Base-by-base conservation (phyloP, 768 basidiomycete genomes). In the Gloeophyllum trabeum region DNA sequence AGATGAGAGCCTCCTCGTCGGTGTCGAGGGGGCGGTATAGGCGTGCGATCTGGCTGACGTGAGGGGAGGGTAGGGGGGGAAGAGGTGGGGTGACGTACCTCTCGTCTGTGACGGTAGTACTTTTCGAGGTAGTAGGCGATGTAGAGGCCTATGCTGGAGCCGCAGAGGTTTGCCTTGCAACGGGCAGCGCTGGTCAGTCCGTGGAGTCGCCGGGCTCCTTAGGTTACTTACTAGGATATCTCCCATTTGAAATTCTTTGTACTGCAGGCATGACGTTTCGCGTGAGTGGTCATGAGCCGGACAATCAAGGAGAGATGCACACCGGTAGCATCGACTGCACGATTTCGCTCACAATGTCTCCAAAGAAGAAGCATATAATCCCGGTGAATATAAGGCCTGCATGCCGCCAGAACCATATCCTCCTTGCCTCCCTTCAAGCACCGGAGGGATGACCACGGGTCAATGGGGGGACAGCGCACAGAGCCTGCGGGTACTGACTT, bases 401-500 rank as follows among this genome's bases (percentile, higher is more conserved):
- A 55, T 81, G 71, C 22, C 87, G 73, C 88, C 88, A 91, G 50
- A 87, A 81, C 87, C 89, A 91, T 59, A 90, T 72, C 47, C 87
- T 69, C 45, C 87, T 65, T 5, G 80, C 78, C 41, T 79, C 79
- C 56, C 88, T 91, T 41, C 13, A 30, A 20, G 38, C 4, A 32
- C n/a, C n/a, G 42, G 24, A 21, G 5, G 18, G 18, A 25, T 28
- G 30, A 38, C 30, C 36, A 25, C 37, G 24, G 45, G 45, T 37
- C 24, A 36, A 10, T 25, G 24, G 23, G 14, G 19, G 5, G 5
- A 26, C 16, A 10, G 10, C 26, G 20, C 35, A 5, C 47, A 24
- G 19, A 22, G 6, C 3, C 12, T 37, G 32, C 22, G 34, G 37
- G 26, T 20, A 41, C 4, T 18, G 16, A 63, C 83, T 57, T 51